Base-by-base conservation (phyloP, 1,284 basidiomycete genomes). In the Porodaedalea pini region DNA sequence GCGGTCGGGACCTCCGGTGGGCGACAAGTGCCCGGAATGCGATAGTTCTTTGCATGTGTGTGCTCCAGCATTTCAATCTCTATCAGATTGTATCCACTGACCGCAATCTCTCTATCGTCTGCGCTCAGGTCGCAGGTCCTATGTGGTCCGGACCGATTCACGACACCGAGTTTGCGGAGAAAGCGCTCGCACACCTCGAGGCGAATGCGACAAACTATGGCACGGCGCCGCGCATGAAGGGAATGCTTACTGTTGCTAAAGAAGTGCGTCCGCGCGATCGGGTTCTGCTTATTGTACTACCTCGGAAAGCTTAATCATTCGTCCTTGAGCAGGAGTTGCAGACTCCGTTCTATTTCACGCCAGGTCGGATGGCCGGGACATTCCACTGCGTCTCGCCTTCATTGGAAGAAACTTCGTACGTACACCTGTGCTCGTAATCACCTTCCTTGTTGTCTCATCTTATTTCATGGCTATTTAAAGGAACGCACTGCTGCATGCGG, bases 141-240 rank as follows among this genome's bases (percentile, higher is more conserved):
- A 95, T 99, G 91, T 99, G 96, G 96, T 84, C 90, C 13, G 95
- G 90, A 0, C 82, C 88, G 0, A 74, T 99, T 21, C 96, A 99
- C 67, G 82, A 95, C 67, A 67, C 74, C 1, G 75, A 74, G 0
- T 99, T 98, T 66, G 81, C 93, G 27, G 69, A 74, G 8, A 82
- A 83, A 61, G 83, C 96, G 6, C 74, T 98, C n/a, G 74, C 80
- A 25, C 88, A 92, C 64, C 75, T 97, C 6, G 81, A 90, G 62
- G 71, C 67, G 13, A 81, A 84, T 59, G 67, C 78, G 57, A 73
- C 75, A 31, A 79, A 77, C 51, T 97, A 96, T 68, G 86, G 86
- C 21, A 99, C 97, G 0, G 78, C 81, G 25, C 66, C 82, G 0
- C 79, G 97, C 49, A 98, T 99, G 84, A 88, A 88, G 70, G 96